Evolutionary conservation across 257 asterid genomes (phyloP).

Genomic region (Solanum neorickii): DNA sequence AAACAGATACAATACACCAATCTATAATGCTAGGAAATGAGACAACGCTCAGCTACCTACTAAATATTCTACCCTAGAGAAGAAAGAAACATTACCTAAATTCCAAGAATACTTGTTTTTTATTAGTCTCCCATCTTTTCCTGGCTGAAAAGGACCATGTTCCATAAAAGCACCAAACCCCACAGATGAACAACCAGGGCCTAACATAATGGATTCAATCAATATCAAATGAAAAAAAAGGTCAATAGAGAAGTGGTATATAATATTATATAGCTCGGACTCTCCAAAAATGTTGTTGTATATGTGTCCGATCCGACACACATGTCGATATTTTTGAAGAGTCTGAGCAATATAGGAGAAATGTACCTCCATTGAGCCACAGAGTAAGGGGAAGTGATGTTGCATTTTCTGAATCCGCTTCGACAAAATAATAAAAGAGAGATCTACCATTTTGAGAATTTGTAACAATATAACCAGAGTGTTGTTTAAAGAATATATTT

Average conservation of each 20-base stretch:
- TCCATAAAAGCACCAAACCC: conserved; percentile 21
- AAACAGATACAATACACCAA: background rate
- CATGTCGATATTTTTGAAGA: background rate
- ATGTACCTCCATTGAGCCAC: conserved; percentile 18
- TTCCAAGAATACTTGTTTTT: conserved; percentile 21
- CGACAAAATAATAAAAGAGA: conserved; percentile 10
- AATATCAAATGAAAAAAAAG: background rate
- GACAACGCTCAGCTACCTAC: background rate
- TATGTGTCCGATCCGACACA: background rate
- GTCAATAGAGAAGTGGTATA: background rate
- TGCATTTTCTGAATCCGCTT: conserved; percentile 11
- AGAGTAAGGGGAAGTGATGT: conserved; percentile 9
- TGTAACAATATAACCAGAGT: conserved; percentile 16
- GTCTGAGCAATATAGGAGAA: background rate
- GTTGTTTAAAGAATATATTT: conserved; percentile 5
- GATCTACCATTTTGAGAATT: conserved; percentile 8
- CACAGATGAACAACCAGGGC: conserved; percentile 22
- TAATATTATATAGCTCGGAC: background rate
- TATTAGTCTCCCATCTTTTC: background rate
- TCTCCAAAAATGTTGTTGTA: background rate
- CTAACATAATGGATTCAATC: background rate
- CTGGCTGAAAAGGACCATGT: conserved; percentile 20
- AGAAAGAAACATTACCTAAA: conserved; percentile 2
- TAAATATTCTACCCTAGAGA: background rate
- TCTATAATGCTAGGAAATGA: background rate